These are phyloP conservation scores for Coelastrella sp. DNA, from an alignment of 139 green algal genomes.

Conservation along the genomic window DNA sequence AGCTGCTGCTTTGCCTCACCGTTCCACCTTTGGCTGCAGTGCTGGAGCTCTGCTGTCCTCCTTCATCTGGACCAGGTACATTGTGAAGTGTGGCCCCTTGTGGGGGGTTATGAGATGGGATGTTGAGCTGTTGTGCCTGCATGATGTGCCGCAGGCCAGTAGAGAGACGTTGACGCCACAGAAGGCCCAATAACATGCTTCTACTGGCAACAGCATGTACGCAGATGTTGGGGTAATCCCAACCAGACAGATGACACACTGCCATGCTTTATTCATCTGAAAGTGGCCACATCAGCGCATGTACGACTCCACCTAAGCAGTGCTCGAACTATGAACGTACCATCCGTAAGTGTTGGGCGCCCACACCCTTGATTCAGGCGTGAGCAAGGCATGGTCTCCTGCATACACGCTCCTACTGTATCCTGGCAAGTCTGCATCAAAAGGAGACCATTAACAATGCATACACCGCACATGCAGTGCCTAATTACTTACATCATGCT, in stretches of 20 bases:
- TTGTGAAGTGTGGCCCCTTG: conserved; percentile 88
- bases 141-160: too few relatives aligned
- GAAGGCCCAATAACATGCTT: too few relatives aligned
- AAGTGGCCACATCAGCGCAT: too few relatives aligned
- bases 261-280: too few relatives aligned
- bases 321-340: background rate
- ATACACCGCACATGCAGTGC: too few relatives aligned
- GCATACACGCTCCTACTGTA: conserved; percentile 88
- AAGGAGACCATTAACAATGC: background rate
- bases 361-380: conserved; percentile 88
- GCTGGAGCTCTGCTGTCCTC: conserved; percentile 24
- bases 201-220: too few relatives aligned
- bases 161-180: too few relatives aligned
- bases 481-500: background rate
- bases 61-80: conserved; percentile 85
- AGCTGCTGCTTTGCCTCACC: background rate
- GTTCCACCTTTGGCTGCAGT: background rate
- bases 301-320: too few relatives aligned
- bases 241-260: too few relatives aligned
- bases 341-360: conserved; percentile 40
- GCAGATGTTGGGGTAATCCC: too few relatives aligned
- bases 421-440: conserved; percentile 81
- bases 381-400: conserved; percentile 92
- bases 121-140: conserved; percentile 74
- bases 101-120: conserved; percentile 86